These are phyloP conservation scores for Ustilago lituana DNA, from an alignment of 1,284 basidiomycete species.

Conservation along the genomic window DNA sequence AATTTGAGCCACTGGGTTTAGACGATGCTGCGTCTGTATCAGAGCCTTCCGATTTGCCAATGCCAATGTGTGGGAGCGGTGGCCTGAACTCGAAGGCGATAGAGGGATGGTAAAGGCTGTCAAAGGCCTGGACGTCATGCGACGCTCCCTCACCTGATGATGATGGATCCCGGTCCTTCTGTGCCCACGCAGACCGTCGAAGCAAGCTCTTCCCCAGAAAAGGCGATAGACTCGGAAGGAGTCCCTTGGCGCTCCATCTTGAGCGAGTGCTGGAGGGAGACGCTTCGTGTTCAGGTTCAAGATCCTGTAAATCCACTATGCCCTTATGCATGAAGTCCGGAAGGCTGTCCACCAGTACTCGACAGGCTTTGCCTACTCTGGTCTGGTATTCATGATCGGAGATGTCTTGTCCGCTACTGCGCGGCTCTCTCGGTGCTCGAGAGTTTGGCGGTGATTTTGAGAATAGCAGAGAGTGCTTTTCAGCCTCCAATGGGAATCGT, in stretches of 20 bases:
- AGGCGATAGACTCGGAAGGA: slow-evolving; percentile 28
- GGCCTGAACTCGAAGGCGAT: slow-evolving; percentile 54
- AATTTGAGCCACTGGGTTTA: neutral
- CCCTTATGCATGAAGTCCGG: slow-evolving; percentile 51
- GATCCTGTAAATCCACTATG: slow-evolving; percentile 42
- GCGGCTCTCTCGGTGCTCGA: neutral
- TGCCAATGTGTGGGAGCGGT: slow-evolving; percentile 33
- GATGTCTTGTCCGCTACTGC: neutral
- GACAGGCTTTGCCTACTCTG: slow-evolving; percentile 47
- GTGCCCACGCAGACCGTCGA: slow-evolving; percentile 10
- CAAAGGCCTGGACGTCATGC: slow-evolving; percentile 10
- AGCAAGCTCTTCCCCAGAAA: slow-evolving; percentile 43
- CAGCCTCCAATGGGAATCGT: neutral
- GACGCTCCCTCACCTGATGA: neutral
- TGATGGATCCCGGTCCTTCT: slow-evolving; percentile 12
- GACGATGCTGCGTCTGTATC: neutral
- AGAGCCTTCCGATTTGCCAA: slow-evolving; percentile 17
- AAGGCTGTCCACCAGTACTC: slow-evolving; percentile 43
- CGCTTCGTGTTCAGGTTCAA: slow-evolving; percentile 13
- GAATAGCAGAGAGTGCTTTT: neutral
- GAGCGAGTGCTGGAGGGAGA: slow-evolving; percentile 1
- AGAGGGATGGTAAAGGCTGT: slow-evolving; percentile 52
- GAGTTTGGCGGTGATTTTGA: slow-evolving; percentile 4
- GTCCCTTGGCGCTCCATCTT: slow-evolving; percentile 11
- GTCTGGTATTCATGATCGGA: slow-evolving; percentile 54